phyloP scores from a whole-genome alignment of 257 asterid species.

The Solanum dulcamara region DNA sequence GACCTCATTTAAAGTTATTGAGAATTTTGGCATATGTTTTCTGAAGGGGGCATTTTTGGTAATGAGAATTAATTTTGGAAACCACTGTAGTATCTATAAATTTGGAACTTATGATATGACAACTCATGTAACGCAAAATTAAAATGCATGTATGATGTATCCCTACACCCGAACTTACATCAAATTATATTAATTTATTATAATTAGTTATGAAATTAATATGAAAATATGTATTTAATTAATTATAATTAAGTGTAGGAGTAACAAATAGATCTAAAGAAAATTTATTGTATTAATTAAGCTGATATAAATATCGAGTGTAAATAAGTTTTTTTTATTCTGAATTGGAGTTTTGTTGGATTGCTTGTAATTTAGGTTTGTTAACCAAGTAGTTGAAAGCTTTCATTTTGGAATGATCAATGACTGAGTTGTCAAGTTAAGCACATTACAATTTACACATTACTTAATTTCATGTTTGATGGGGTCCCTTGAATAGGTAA shows the following conservation, averaged over 20 bases:
- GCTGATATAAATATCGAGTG: not conserved
- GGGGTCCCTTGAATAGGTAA: not conserved
- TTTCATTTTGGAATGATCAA: not conserved
- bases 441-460: slow-evolving; percentile 1
- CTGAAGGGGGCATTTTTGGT: not conserved
- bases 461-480: not conserved
- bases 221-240: not conserved
- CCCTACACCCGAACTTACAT: rapidly evolving
- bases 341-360: not conserved
- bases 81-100: not conserved
- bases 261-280: not conserved
- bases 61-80: not conserved
- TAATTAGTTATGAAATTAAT: not conserved
- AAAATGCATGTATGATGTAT: no score
- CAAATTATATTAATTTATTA: not conserved
- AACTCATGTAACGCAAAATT: no score
- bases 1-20: not conserved
- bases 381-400: not conserved
- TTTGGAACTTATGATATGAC: not conserved
- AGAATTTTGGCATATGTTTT: not conserved
- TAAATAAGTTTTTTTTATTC: not conserved
- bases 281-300: not conserved
- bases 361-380: not conserved
- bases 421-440: slow-evolving; percentile 2
- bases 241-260: not conserved